These are phyloP conservation scores for Fusarium pilosicola DNA, from an alignment of 2,329 filamentous ascomycete genomes.

Conservation along the genomic window DNA sequence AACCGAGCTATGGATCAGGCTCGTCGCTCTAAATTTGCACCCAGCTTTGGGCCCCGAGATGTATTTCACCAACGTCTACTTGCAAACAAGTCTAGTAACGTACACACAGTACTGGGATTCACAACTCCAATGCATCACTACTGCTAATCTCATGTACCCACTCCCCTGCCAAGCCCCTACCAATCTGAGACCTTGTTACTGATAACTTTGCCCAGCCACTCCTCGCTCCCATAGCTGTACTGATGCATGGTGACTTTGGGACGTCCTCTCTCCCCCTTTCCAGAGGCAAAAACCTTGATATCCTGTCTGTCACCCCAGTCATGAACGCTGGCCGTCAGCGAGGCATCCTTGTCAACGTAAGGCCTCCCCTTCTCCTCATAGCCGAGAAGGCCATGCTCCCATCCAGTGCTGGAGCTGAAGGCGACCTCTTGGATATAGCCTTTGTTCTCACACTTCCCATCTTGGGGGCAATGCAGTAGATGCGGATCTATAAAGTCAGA, in stretches of 20 bases:
- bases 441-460: neutral
- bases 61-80: neutral
- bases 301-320: neutral
- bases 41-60: too few relatives aligned
- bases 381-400: neutral
- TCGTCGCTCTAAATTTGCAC: too few relatives aligned
- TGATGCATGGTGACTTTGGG: neutral
- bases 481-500: neutral
- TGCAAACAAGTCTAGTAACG: accelerated
- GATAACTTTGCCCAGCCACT: neutral
- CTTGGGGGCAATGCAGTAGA: neutral
- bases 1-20: too few relatives aligned
- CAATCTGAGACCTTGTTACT: neutral
- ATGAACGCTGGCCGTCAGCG: neutral
- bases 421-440: neutral
- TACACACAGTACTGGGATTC: accelerated
- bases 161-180: neutral
- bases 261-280: accelerated
- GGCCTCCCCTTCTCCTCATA: neutral
- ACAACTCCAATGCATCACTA: neutral
- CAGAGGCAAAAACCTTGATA: neutral
- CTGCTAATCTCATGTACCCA: too few relatives aligned
- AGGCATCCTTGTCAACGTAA: neutral
- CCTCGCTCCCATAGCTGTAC: neutral
- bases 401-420: neutral